These are phyloP conservation scores for Hypoxylon sp. DNA, from an alignment of 2,329 filamentous ascomycete genomes.

Conservation along the genomic window DNA sequence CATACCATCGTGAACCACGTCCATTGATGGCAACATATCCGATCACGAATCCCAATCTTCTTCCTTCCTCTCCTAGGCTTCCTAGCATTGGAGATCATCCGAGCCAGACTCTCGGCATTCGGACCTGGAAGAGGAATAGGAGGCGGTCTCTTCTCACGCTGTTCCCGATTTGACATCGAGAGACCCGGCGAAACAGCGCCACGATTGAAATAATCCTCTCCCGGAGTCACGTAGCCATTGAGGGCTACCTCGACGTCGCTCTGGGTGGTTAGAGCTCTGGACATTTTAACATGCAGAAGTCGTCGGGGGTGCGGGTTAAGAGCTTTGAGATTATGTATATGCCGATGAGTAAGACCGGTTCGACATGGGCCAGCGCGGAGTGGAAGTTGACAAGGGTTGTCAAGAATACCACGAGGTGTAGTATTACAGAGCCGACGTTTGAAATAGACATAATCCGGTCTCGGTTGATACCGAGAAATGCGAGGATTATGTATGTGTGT, in stretches of 20 bases:
- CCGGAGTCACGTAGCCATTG: constrained; percentile 52
- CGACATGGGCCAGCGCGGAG: constrained; percentile 65
- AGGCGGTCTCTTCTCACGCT: constrained; percentile 39
- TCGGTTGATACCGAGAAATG: constrained; percentile 25
- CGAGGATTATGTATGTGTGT: constrained; percentile 11
- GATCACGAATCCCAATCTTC: constrained; percentile 64
- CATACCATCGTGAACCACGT: constrained; percentile 79
- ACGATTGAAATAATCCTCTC: constrained; percentile 47
- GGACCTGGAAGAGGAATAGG: constrained; percentile 34
- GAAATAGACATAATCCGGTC: constrained; percentile 63
- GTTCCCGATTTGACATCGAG: constrained; percentile 30
- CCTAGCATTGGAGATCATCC: constrained; percentile 55
- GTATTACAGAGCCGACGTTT: constrained; percentile 66
- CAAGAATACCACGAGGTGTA: constrained; percentile 68
- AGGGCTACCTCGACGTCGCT: constrained; percentile 42
- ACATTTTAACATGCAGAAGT: constrained; percentile 58
- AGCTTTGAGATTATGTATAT: constrained; percentile 67
- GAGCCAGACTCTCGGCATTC: constrained; percentile 53
- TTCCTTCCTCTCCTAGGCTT: constrained; percentile 46
- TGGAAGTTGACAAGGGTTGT: constrained; percentile 68
- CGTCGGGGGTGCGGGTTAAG: constrained; percentile 64
- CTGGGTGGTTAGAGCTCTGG: constrained; percentile 44
- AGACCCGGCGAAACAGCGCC: constrained; percentile 34
- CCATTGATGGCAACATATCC: constrained; percentile 73
- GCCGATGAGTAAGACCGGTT: constrained; percentile 62